A percentile compares a stretch with the other conserved stretches of the same genome.
Conservation (phyloP, 2,329 filamentous ascomycete genomes). For the Lasiodiplodia theobromae region DNA sequence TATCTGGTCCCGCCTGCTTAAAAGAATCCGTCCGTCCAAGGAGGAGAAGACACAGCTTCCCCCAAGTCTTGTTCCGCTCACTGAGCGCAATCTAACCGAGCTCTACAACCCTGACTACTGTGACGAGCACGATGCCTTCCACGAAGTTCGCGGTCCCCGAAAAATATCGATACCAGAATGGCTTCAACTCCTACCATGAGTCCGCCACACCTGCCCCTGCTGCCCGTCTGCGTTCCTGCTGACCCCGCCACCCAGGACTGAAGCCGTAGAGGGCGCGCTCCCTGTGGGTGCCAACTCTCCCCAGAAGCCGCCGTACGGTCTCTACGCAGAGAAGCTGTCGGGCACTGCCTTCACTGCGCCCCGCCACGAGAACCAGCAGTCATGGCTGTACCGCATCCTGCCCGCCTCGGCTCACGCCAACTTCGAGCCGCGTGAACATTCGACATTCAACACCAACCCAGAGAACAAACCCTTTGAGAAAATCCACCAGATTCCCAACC, state of each 20-base stretch:
- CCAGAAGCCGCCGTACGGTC: slow-evolving; percentile 77
- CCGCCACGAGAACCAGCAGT: slow-evolving; percentile 63
- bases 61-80: slow-evolving; percentile 40
- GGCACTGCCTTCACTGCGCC: slow-evolving; percentile 67
- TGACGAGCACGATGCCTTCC: slow-evolving; percentile 64
- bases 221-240: not conserved
- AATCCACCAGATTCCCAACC: slow-evolving; percentile 79
- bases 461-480: slow-evolving; percentile 60
- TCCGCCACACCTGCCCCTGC: slow-evolving; percentile 51
- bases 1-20: slow-evolving; percentile 33
- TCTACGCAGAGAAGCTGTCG: slow-evolving; percentile 79
- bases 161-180: slow-evolving; percentile 79
- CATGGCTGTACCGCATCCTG: slow-evolving; percentile 65
- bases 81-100: slow-evolving; percentile 39
- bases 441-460: slow-evolving; percentile 59
- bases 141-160: slow-evolving; percentile 69
- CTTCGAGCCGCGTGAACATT: slow-evolving; percentile 58
- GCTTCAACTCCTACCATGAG: slow-evolving; percentile 81
- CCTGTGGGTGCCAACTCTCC: slow-evolving; percentile 82
- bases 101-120: slow-evolving; percentile 41
- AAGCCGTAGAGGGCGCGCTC: slow-evolving; percentile 76
- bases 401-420: slow-evolving; percentile 65
- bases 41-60: slow-evolving; percentile 34
- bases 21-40: slow-evolving; percentile 34
- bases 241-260: slow-evolving; percentile 61